These are phyloP conservation scores for Ceratocystis lukuohia DNA, from an alignment of 2,329 filamentous ascomycete genomes.

Conservation along the genomic window DNA sequence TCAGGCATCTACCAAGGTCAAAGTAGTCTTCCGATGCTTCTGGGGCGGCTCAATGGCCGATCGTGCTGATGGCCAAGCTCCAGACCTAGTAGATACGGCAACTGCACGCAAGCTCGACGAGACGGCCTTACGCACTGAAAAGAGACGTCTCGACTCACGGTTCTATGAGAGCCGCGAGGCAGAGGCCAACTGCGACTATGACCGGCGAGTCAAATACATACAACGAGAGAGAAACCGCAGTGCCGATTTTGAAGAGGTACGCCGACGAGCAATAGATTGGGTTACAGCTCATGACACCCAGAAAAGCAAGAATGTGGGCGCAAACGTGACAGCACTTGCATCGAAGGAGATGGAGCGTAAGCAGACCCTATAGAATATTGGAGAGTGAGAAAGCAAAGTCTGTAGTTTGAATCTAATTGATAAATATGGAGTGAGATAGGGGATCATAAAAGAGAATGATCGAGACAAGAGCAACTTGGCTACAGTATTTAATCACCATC, in stretches of 20 bases:
- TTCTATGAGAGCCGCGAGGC: constrained; percentile 32
- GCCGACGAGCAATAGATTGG: constrained; percentile 34
- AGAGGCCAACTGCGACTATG: constrained; percentile 34
- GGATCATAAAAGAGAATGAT: too few species aligned
- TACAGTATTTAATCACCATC: background rate
- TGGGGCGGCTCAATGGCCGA: constrained; percentile 40
- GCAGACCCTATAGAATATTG: constrained; percentile 12
- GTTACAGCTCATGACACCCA: constrained; percentile 23
- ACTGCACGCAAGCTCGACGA: constrained; percentile 36
- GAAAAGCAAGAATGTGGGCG: background rate
- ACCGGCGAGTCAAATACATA: constrained; percentile 31
- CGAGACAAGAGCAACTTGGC: background rate
- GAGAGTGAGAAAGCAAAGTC: background rate
- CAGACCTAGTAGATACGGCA: constrained; percentile 25
- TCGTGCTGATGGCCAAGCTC: constrained; percentile 6
- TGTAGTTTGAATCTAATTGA: too few species aligned
- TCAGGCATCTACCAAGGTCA: constrained; percentile 31
- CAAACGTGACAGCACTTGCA: background rate
- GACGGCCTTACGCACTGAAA: constrained; percentile 35
- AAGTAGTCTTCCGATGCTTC: constrained; percentile 39
- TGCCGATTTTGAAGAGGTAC: constrained; percentile 35
- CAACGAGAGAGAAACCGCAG: constrained; percentile 38
- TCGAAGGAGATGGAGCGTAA: constrained; percentile 13
- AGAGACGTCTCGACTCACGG: constrained; percentile 29
- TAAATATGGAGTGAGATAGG: too few species aligned